Evolutionary conservation across 345 rosid genomes (phyloP), one percentile per base, ranked within the genome.

Genomic region (Acer yangbiense): DNA sequence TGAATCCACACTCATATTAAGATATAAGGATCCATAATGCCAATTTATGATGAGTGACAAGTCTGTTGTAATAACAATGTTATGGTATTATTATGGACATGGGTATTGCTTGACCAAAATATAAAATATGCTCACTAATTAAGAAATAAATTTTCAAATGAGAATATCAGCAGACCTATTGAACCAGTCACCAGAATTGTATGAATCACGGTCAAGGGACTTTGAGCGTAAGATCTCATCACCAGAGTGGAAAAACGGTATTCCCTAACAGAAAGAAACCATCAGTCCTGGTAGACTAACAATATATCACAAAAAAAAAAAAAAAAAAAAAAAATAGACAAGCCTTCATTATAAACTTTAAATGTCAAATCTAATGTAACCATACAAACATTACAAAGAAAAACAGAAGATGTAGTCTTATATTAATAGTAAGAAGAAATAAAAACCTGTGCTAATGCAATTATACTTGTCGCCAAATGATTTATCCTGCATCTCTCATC

Each of bases 111-210:
- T 32, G 23, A 65, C 29, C 77, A n/a, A 16, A 17, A 72, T 11
- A 65, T 73, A 9, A 43, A 17, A 69, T 13, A 52, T 65, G 48
- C 25, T 29, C 25, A 65, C 4, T n/a, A 46, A 57, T 68, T 58
- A 39, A 44, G 52, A 77, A 55, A 71, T 50, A 2, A 54, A 60
- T 14, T 18, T 76, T 16, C 16, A 43, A 79, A 77, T 12, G 55
- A 67, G 44, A 75, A 78, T 50, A 54, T 71, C 57, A 66, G 69
- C 78, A 69, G 67, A 93, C 99, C 97, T 95, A 79, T 95, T 95
- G 83, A 95, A 92, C 98, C 98, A 95, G 82, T 95, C 99, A 76
- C 98, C 99, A 21, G 99, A 95, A 77, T 95, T 90, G 91, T 95
- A 93, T 18, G 99, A 95, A 88, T 95, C 99, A 46, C 97, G 96